Evolutionary conservation across 208 protist species (phyloP).

Genomic region (Leishmania guyanensis): DNA sequence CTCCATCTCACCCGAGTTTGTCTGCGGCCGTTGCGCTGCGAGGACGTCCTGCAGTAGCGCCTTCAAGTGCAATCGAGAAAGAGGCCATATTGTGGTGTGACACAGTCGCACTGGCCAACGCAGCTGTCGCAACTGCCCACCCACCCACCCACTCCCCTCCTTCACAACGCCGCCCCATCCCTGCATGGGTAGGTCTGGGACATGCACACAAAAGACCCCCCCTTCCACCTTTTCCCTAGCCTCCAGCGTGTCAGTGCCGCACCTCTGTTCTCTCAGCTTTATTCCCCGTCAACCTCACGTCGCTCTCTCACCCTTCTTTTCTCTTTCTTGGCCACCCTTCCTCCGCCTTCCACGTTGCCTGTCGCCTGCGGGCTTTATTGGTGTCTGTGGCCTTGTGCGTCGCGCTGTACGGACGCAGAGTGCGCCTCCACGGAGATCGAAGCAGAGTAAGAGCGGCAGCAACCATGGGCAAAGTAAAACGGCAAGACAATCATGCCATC

Average conservation of each 20-base stretch:
- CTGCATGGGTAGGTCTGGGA: background rate
- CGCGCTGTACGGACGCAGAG: background rate
- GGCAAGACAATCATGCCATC: constrained; percentile 70
- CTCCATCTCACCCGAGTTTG: no score
- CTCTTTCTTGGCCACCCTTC: background rate
- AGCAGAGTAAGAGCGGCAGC: background rate
- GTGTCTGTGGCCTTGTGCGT: background rate
- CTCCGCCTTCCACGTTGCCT: background rate
- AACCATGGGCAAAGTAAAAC: constrained; percentile 81
- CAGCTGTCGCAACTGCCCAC: background rate
- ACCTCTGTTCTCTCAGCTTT: background rate
- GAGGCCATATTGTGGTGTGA: background rate
- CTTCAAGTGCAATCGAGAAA: background rate
- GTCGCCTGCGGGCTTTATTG: background rate
- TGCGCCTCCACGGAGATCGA: background rate
- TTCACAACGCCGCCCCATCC: background rate
- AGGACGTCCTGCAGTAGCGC: background rate
- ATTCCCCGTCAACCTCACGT: background rate
- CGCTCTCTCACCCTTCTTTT: background rate
- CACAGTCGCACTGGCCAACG: background rate
- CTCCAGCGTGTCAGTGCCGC: background rate
- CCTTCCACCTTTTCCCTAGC: background rate
- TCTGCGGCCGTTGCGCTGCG: background rate
- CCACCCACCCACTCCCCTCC: background rate
- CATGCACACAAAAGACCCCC: background rate